Evolutionary conservation across 176 grass and related monocot genomes (phyloP).

Genomic region (Themeda triandra): DNA sequence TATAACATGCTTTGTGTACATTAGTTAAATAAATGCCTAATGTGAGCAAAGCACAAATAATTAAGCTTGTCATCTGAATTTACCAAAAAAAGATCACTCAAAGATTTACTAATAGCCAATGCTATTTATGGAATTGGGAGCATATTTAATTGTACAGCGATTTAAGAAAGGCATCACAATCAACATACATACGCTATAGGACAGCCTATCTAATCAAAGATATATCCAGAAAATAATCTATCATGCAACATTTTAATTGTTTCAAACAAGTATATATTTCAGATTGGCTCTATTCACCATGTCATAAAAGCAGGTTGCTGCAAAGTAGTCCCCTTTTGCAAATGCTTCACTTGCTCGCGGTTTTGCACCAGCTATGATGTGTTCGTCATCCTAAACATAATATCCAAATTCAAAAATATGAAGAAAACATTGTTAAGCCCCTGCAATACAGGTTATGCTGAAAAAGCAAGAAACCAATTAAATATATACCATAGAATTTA

Average conservation of each 20-base stretch:
- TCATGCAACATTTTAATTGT: neutral
- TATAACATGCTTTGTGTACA: too few relatives aligned
- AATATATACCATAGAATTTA: too few relatives aligned
- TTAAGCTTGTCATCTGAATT: neutral
- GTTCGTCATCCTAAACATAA: neutral
- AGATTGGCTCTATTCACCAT: neutral
- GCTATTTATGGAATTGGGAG: neutral
- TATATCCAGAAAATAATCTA: neutral
- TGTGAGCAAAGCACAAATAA: neutral
- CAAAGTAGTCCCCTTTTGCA: neutral
- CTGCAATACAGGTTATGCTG: too few relatives aligned
- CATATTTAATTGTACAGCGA: neutral
- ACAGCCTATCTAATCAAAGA: neutral
- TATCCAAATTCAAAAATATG: too few relatives aligned
- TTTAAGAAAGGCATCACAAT: too few relatives aligned
- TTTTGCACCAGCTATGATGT: neutral
- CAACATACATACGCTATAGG: too few relatives aligned
- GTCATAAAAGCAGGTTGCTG: neutral
- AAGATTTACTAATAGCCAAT: neutral
- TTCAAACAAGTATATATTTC: neutral
- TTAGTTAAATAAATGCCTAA: neutral
- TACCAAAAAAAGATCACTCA: neutral
- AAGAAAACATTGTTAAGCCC: too few relatives aligned
- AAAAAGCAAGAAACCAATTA: too few relatives aligned
- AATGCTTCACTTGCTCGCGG: slow-evolving; percentile 1